phyloP scores from a whole-genome alignment of 2,329 filamentous ascomycete genomes.

The Blastomyces parvus region DNA sequence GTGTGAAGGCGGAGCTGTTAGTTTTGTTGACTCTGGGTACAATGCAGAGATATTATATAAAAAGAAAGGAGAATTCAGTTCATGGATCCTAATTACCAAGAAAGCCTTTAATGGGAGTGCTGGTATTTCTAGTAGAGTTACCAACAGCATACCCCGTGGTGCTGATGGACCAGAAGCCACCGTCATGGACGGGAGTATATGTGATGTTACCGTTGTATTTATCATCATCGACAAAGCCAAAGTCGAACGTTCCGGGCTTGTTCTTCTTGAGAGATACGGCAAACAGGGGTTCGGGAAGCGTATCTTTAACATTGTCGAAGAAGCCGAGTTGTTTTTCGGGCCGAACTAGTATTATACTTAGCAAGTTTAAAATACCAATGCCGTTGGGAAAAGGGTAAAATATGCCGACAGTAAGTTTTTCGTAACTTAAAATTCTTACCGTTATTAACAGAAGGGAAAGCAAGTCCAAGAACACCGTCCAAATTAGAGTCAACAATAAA shows the following conservation, averaged over 20 bases:
- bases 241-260: constrained; percentile 58
- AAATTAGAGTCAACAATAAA: constrained; percentile 45
- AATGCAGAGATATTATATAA: background rate
- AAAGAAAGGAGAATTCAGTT: background rate
- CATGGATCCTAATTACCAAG: constrained; percentile 14
- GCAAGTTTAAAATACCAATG: background rate
- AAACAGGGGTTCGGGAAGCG: constrained; percentile 57
- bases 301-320: constrained; percentile 57
- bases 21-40: background rate
- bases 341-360: constrained; percentile 9
- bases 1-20: background rate
- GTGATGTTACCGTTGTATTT: constrained; percentile 55
- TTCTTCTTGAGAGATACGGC: constrained; percentile 57
- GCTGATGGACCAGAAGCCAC: constrained; percentile 60
- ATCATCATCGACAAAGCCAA: constrained; percentile 56
- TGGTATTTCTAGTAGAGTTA: constrained; percentile 15
- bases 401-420: background rate
- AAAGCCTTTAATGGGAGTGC: constrained; percentile 12
- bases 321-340: constrained; percentile 53
- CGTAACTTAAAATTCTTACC: constrained; percentile 17
- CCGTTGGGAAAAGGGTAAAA: background rate
- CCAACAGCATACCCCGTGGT: constrained; percentile 50
- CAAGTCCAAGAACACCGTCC: constrained; percentile 53
- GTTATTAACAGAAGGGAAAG: constrained; percentile 52
- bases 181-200: constrained; percentile 52